Conservation (phyloP, 306 rosid species). For the Abrus precatorius region DNA sequence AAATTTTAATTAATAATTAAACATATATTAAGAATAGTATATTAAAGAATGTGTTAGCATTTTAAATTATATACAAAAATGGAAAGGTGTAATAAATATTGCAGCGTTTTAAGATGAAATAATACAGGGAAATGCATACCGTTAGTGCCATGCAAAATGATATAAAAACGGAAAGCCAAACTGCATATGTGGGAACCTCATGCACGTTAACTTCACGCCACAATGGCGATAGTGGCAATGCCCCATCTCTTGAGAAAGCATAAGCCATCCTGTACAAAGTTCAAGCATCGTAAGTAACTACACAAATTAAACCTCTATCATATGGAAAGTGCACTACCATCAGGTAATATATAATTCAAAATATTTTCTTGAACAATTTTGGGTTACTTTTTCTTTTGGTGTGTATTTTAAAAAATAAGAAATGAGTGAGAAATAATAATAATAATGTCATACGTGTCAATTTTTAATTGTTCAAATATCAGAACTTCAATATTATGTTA, state of each 20-base stretch:
- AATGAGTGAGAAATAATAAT: no score
- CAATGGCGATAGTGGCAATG: conserved; percentile 87
- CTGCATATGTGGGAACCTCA: conserved; percentile 82
- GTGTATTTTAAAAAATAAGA: no score
- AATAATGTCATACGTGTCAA: no score
- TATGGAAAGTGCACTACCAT: neutral
- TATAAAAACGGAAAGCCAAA: conserved; percentile 82
- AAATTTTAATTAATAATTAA: no score
- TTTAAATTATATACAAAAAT: no score
- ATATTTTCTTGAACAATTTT: no score
- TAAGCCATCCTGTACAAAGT: conserved; percentile 81
- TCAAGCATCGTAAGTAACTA: conserved; percentile 33
- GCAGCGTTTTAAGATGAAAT: neutral
- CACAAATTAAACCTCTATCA: conserved; percentile 9
- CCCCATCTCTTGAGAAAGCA: conserved; percentile 98
- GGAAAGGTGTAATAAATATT: no score
- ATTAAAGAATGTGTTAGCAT: no score
- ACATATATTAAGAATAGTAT: no score
- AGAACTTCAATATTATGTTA: conserved; percentile 20
- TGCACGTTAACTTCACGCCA: conserved; percentile 87
- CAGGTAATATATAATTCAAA: neutral
- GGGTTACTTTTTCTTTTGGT: no score
- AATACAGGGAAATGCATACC: conserved; percentile 53
- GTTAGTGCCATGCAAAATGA: conserved; percentile 92
- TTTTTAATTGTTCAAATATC: no score